Evolutionary conservation across 116 monocot species (phyloP), one percentile per base, ranked within the genome.

Genomic region (Iris pallida): DNA sequence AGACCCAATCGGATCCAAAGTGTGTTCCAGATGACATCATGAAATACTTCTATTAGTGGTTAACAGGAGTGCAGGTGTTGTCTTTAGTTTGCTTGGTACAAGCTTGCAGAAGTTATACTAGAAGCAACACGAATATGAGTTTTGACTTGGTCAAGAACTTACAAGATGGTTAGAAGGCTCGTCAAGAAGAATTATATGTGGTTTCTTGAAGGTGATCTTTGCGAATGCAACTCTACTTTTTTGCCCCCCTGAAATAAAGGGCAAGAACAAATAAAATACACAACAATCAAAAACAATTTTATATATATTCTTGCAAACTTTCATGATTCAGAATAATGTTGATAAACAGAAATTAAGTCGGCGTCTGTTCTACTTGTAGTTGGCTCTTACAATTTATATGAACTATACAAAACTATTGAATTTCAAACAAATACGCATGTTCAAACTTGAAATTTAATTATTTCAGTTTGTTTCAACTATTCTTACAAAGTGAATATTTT

Each of bases 111-210:
- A 12, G 6, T 41, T 7, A 2, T 58, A 40, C 30, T 61, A 44
- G 42, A 61, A 61, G 63, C 41, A 59, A 6, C 40, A 75, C 14
- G 57, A 17, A 16, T 30, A 63, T 63, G 43, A 45, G 45, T 46
- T 3, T 55, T 45, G 63, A 42, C 13, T 53, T 49, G 5, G 12
- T 51, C 16, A 67, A 57, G 48, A 19, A 85, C 86, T 89, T 77
- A 97, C 97, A 63, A 97, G 92, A 92, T 92, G 97, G 73, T 97
- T 97, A 16, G 97, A 97, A 57, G 97, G 97, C 40, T 97, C 97
- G 74, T 97, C 97, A 45, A 97, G 97, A 14, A 97, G 71, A 72
- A 97, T 92, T 53, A 97, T 97, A 55, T 97, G 97, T 57, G 97
- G 97, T 61, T 97, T 97, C 77, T 89, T 97, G 69, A 92, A 97